Evolutionary conservation across 495 filamentous ascomycete species (phyloP), one percentile per base, ranked within the genome.

Genomic region (Xylaria telfairii): DNA sequence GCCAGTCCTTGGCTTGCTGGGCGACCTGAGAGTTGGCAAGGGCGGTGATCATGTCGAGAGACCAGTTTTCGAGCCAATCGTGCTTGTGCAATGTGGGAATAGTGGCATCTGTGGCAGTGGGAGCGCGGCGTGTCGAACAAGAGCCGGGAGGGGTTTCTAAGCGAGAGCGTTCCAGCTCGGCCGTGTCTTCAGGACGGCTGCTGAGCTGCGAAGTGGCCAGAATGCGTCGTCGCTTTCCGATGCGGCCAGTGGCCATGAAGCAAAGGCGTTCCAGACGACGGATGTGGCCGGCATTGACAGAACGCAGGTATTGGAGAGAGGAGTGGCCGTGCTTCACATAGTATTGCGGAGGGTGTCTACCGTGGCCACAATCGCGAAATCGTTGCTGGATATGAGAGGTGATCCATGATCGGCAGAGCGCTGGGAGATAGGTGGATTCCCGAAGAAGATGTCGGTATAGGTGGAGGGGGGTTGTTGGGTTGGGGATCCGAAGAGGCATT

Each of bases 381-480:
- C 91, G 87, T 24, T 73, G 28, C 51, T 88, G 72, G 70, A 94
- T 84, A 71, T 90, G 82, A 21, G 83, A 72, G 70, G 83, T 83
- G 73, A 92, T 80, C 76, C 88, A 91, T 28, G 75, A 73, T 49
- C 90, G 89, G 34, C 92, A 91, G 61, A 87, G 76, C 4, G 89
- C 69, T 15, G 94, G 94, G 30, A 99, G 89, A 77, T 97, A 97
- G 68, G 91, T 89, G 30, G 89, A 87, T 84, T 97, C 91, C 71
- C 95, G 93, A 57, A 98, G 90, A 8, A 96, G 85, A 44, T 90
- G 88, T 41, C 96, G 90, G 72, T 92, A 89, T 39, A 96, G 81
- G 76, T 92, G 89, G 37, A 88, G 82, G 1, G 88, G 82, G 72
- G 86, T 85, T 66, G 74, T 77, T 24, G 75, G 77, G 56, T 75